phyloP scores from a whole-genome alignment of 306 rosid species.

The Fagus crenata region DNA sequence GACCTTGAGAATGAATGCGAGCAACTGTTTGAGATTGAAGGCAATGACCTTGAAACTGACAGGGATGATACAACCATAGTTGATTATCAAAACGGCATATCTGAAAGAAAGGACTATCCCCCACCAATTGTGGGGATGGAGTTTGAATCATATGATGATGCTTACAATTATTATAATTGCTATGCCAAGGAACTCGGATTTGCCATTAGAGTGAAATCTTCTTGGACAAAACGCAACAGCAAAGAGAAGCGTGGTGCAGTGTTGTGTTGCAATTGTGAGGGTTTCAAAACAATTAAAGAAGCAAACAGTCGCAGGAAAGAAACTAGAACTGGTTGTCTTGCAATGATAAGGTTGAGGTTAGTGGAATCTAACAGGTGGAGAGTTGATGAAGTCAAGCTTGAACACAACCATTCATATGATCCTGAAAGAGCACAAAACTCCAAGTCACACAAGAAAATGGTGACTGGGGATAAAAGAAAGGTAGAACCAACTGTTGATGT shows the following conservation, averaged over 20 bases:
- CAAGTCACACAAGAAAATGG: slow-evolving; percentile 90
- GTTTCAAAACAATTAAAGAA: slow-evolving; percentile 82
- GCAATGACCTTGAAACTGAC: slow-evolving; percentile 54
- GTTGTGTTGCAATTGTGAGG: slow-evolving; percentile 93
- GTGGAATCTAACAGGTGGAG: slow-evolving; percentile 93
- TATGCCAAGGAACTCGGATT: slow-evolving; percentile 86
- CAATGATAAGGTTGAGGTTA: slow-evolving; percentile 92
- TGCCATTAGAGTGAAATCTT: slow-evolving; percentile 92
- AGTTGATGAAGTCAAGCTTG: slow-evolving; percentile 92
- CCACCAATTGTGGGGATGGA: slow-evolving; percentile 81
- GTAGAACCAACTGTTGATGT: slow-evolving; percentile 71
- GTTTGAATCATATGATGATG: slow-evolving; percentile 89
- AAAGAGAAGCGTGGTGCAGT: slow-evolving; percentile 99
- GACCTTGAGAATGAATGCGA: slow-evolving; percentile 49
- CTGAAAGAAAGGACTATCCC: slow-evolving; percentile 52
- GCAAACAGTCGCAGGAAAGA: slow-evolving; percentile 84
- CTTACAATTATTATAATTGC: slow-evolving; percentile 80
- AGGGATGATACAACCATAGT: slow-evolving; percentile 48
- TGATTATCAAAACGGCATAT: slow-evolving; percentile 53
- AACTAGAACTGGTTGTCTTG: slow-evolving; percentile 91
- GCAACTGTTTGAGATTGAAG: slow-evolving; percentile 58
- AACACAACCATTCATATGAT: slow-evolving; percentile 93
- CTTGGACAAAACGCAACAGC: slow-evolving; percentile 96
- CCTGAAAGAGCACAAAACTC: slow-evolving; percentile 96
- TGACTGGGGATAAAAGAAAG: slow-evolving; percentile 72